A percentile compares a stretch with the other conserved stretches of the same genome.
phyloP scores from a whole-genome alignment of 2,329 filamentous ascomycete species.

The Alternaria solani region DNA sequence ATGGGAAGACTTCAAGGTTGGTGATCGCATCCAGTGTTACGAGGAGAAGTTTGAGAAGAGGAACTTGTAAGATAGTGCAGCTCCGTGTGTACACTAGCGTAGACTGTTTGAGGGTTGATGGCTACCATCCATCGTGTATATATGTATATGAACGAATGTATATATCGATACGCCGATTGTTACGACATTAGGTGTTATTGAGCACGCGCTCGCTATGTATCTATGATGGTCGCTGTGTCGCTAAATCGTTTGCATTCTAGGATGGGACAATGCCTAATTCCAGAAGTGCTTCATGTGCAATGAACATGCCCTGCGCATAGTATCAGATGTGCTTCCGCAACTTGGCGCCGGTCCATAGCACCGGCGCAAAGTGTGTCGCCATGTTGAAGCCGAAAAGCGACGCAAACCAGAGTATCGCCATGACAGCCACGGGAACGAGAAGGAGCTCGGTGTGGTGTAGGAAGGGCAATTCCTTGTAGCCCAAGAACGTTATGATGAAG shows the following conservation, averaged over 20 bases:
- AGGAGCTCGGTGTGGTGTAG: conserved; percentile 72
- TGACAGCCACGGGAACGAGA: conserved; percentile 67
- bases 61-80: conserved; percentile 49
- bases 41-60: conserved; percentile 80
- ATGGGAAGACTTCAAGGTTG: conserved; percentile 79
- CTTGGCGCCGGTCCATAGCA: conserved; percentile 59
- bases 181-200: neutral
- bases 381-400: conserved; percentile 62
- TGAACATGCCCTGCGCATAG: neutral
- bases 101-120: neutral
- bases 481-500: conserved; percentile 72
- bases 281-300: neutral
- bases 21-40: conserved; percentile 88
- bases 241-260: neutral
- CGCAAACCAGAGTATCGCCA: conserved; percentile 66
- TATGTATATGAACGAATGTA: neutral
- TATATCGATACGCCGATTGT: neutral
- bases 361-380: conserved; percentile 60
- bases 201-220: neutral
- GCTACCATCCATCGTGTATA: neutral
- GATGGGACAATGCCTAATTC: neutral
- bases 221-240: neutral
- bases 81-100: neutral
- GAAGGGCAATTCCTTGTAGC: conserved; percentile 74
- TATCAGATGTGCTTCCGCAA: conserved; percentile 52